phyloP scores from a whole-genome alignment of 345 rosid species.

The Geranium brycei region DNA sequence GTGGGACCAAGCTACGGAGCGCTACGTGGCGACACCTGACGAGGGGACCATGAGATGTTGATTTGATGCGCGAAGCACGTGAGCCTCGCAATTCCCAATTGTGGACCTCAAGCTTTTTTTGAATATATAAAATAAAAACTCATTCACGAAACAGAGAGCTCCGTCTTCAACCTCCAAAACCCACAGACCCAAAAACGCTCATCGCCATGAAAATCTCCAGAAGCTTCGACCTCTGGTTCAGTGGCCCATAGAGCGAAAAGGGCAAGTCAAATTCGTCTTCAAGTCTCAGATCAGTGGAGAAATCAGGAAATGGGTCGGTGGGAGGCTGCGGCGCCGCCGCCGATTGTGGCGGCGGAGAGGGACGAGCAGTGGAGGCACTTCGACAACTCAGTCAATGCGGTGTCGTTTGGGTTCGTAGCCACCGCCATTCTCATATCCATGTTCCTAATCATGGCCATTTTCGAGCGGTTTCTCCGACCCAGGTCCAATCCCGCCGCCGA shows the following conservation, averaged over 20 bases:
- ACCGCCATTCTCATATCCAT: constrained; percentile 72
- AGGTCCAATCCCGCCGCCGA: constrained; percentile 19
- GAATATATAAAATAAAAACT: too few species aligned
- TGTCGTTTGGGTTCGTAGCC: constrained; percentile 75
- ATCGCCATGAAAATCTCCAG: not conserved
- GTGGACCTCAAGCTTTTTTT: too few species aligned
- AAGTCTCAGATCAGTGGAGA: not conserved
- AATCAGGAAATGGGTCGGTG: constrained; percentile 1
- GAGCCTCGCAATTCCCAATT: too few species aligned
- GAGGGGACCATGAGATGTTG: too few species aligned
- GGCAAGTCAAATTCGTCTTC: not conserved
- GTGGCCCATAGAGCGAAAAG: not conserved
- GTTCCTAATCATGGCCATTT: constrained; percentile 74
- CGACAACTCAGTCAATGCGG: constrained; percentile 73
- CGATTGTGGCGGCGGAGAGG: constrained; percentile 16
- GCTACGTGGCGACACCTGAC: too few species aligned
- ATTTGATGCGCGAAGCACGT: too few species aligned
- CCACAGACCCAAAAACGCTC: not conserved
- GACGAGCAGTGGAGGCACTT: constrained; percentile 51
- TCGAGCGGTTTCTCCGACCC: constrained; percentile 57
- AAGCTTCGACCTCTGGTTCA: not conserved
- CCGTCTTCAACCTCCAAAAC: not conserved
- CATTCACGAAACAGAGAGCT: not conserved
- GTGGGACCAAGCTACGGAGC: too few species aligned
- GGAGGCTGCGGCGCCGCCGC: constrained; percentile 12